Percentiles rank a stretch among this genome's conserved stretches.
phyloP scores from a whole-genome alignment of 169 alveolate genomes.

The Blepharisma undulans region DNA sequence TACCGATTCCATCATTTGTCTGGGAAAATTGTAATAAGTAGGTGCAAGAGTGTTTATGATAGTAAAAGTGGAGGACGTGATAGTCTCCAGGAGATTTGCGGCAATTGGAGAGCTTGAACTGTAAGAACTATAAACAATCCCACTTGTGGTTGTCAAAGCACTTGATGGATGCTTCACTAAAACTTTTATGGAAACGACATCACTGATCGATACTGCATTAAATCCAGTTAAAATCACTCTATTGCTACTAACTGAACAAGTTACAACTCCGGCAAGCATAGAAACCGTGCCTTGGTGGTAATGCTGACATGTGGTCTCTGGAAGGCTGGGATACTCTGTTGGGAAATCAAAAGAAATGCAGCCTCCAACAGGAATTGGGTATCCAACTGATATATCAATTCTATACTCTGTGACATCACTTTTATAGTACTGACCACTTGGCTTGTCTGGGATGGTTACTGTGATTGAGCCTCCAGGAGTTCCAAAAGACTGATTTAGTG shows the following conservation, averaged over 20 bases:
- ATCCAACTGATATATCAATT: background rate
- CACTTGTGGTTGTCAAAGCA: constrained; percentile 11
- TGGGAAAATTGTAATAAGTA: constrained; percentile 1
- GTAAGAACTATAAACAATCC: background rate
- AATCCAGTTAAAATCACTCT: background rate
- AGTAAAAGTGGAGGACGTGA: constrained; percentile 2
- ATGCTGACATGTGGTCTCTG: constrained; percentile 4
- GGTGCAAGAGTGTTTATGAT: background rate
- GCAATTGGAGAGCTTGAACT: background rate
- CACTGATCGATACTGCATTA: background rate
- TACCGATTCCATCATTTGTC: background rate
- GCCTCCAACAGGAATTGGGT: constrained; percentile 26
- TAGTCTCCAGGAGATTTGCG: background rate
- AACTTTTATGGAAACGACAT: background rate
- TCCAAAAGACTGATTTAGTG: background rate
- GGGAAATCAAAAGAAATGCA: constrained; percentile 11
- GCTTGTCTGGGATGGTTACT: background rate
- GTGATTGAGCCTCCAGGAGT: background rate
- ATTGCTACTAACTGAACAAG: background rate
- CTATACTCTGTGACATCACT: constrained; percentile 2
- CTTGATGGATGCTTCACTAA: constrained; percentile 2
- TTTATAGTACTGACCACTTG: background rate
- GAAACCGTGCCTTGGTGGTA: background rate
- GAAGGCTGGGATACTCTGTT: background rate
- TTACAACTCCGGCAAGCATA: background rate